Evolutionary conservation across 768 basidiomycete species (phyloP).

Genomic region (Boletus sp.): DNA sequence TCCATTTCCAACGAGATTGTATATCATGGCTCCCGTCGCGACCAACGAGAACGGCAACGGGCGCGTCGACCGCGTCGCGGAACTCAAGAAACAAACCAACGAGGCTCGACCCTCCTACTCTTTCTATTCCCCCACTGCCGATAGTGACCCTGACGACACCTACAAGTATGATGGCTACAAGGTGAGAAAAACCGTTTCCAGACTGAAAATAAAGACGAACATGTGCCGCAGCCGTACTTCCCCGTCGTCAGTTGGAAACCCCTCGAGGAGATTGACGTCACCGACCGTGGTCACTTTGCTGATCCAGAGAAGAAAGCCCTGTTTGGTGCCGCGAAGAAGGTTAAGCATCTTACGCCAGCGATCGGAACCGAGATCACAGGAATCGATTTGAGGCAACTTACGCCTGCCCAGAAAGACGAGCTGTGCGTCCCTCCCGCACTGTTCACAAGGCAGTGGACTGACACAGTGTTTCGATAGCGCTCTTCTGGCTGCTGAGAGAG

Average conservation of each 20-base stretch:
- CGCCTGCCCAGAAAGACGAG: slow-evolving; percentile 72
- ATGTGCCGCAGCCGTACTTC: slow-evolving; percentile 52
- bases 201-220: background rate
- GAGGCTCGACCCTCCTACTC: slow-evolving; percentile 48
- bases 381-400: slow-evolving; percentile 69
- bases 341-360: slow-evolving; percentile 64
- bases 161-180: slow-evolving; percentile 62
- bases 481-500: slow-evolving; percentile 70
- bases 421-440: slow-evolving; percentile 44
- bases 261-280: slow-evolving; percentile 53
- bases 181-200: slow-evolving; percentile 33
- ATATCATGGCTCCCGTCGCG: slow-evolving; percentile 51
- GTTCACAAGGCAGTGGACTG: background rate
- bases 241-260: slow-evolving; percentile 66
- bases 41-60: slow-evolving; percentile 35
- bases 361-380: slow-evolving; percentile 77
- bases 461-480: slow-evolving; percentile 45
- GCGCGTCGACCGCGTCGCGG: slow-evolving; percentile 18
- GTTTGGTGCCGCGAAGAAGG: slow-evolving; percentile 61
- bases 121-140: slow-evolving; percentile 63
- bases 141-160: slow-evolving; percentile 46
- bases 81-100: slow-evolving; percentile 26
- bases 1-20: background rate
- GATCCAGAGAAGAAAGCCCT: slow-evolving; percentile 69
- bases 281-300: slow-evolving; percentile 65